Conservation (phyloP, 2,329 filamentous ascomycete species). For the Xenoacremonium recifei region DNA sequence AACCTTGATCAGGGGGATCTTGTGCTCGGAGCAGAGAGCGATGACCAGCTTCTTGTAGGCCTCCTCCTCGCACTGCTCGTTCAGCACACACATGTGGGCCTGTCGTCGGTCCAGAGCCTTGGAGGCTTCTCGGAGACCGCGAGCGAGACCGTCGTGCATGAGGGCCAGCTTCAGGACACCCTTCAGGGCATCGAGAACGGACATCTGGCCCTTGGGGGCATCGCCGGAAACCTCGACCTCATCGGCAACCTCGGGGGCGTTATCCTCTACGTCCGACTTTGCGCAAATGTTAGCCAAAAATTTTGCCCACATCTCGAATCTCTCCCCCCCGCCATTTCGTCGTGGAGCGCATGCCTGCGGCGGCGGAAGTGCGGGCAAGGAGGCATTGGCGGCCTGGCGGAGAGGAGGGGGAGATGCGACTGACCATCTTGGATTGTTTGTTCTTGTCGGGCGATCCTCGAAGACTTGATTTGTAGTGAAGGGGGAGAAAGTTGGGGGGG, state of each 20-base stretch:
- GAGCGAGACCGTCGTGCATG: constrained; percentile 99
- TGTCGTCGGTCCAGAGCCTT: constrained; percentile 98
- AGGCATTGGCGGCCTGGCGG: constrained; percentile 5
- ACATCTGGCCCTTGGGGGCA: constrained; percentile 91
- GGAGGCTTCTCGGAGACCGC: constrained; percentile 95
- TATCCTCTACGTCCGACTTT: constrained; percentile 99
- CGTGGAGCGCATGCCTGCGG: not conserved
- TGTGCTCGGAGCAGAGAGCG: constrained; percentile 98
- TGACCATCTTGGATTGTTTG: constrained; percentile 59
- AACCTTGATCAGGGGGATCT: constrained; percentile 99
- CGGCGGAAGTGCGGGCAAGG: constrained; percentile 4
- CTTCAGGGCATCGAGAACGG: constrained; percentile 97
- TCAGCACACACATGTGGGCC: constrained; percentile 99
- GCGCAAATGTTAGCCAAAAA: constrained; percentile 19
- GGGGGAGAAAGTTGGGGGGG: constrained; percentile 20
- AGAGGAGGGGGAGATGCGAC: constrained; percentile 28
- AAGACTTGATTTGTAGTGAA: constrained; percentile 50
- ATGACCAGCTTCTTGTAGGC: constrained; percentile 99
- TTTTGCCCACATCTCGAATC: not conserved
- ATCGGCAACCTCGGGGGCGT: constrained; percentile 75
- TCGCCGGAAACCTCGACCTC: constrained; percentile 97
- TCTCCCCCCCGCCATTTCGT: not conserved
- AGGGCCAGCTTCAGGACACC: constrained; percentile 97
- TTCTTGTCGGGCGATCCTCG: constrained; percentile 66
- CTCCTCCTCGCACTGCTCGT: constrained; percentile 99